Base-by-base conservation (phyloP, 495 filamentous ascomycete species). In the Darksidea phi region DNA sequence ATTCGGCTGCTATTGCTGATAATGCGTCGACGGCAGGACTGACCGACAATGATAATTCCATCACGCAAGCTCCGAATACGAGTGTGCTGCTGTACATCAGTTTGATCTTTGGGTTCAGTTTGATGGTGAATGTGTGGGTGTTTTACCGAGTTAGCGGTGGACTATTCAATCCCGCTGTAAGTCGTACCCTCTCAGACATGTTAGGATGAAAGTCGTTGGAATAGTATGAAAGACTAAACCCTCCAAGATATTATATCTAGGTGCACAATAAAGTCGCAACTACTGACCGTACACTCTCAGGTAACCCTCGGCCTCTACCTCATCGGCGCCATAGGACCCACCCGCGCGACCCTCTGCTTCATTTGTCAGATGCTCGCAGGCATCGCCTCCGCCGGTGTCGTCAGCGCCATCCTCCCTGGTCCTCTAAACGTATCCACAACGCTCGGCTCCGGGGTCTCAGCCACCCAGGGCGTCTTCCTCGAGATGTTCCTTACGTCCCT, bases 401-500 rank as follows among this genome's bases (percentile, higher is more conserved):
- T 90, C 6, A 76, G 72, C 15, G 78, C 72, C 7, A 70, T 91
- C 32, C 85, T 86, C 43, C 87, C 88, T 0, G 86, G 84, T 0
- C 74, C 77, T 0, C 73, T 89, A 36, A 78, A 76, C 37, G 84
- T 88, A 17, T 63, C 67, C 1, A 90, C 87, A 0, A 78, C 80
- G 5, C 74, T 91, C 1, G 80, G 81, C 7, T 76, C 75, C 1
- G 81, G 80, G 2, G 75, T 87, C 0, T 82, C 78, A 5, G 79
- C 82, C 26, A 78, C 77, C 0, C 86, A 87, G 64, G 88, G 88
- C 15, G 72, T 91, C 13, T 82, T 91, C 71, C 88, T 94, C 55
- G 90, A 94, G 72, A 80, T 88, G 76, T 88, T 95, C 64, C 78
- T 93, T 12, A 94, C 89, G 0, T 80, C 86, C 1, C 81, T 90